phyloP scores from a whole-genome alignment of 169 alveolate species.

The Cryptosporidium tyzzeri region DNA sequence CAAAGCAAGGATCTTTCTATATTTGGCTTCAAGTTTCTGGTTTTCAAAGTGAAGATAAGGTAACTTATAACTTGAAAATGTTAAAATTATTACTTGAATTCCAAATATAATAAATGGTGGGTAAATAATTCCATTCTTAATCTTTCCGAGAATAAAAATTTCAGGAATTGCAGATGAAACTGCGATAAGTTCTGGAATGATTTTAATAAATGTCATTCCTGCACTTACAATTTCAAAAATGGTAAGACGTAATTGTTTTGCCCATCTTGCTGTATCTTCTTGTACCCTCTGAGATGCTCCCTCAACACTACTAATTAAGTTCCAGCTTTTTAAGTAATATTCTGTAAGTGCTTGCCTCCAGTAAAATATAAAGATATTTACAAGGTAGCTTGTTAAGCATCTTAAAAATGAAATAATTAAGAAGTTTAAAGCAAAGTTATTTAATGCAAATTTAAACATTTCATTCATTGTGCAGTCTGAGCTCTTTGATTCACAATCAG shows the following conservation, averaged over 20 bases:
- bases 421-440: conserved; percentile 3
- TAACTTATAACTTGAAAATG: conserved; percentile 35
- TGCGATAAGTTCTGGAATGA: conserved; percentile 32
- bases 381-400: conserved; percentile 40
- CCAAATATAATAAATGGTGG: conserved; percentile 56
- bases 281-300: conserved; percentile 74
- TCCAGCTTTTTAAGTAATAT: conserved; percentile 48
- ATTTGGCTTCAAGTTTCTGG: conserved; percentile 60
- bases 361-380: conserved; percentile 58
- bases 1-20: conserved; percentile 40
- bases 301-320: conserved; percentile 21
- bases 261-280: conserved; percentile 71
- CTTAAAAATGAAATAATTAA: conserved; percentile 14
- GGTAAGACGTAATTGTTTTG: conserved; percentile 28
- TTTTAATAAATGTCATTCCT: conserved; percentile 27
- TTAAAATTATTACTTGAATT: conserved; percentile 31
- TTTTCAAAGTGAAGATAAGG: conserved; percentile 70
- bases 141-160: conserved; percentile 35
- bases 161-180: conserved; percentile 48
- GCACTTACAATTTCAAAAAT: conserved; percentile 33
- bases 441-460: conserved; percentile 12
- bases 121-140: conserved; percentile 25
- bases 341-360: conserved; percentile 74
- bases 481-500: conserved; percentile 47
- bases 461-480: conserved; percentile 21